A percentile compares a stretch with the other conserved stretches of the same genome.
phyloP scores from a whole-genome alignment of 148 eudicot species.

The Chenopodium album region DNA sequence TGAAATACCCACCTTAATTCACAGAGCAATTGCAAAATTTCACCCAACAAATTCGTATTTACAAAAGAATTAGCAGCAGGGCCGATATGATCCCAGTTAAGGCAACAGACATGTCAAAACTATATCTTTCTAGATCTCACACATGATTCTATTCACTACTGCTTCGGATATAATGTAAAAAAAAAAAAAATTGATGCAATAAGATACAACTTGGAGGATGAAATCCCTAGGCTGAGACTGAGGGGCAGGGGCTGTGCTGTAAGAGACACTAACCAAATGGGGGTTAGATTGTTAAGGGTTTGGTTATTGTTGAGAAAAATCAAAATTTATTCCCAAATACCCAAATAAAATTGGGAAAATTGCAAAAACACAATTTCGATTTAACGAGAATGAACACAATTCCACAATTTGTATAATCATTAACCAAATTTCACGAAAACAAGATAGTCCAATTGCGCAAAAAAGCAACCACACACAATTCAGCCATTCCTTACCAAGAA shows the following conservation, averaged over 20 bases:
- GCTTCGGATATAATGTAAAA: slow-evolving; percentile 4
- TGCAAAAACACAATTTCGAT: no score
- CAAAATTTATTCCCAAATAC: no score
- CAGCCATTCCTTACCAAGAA: no score
- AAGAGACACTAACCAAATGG: slow-evolving; percentile 14
- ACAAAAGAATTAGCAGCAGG: slow-evolving; percentile 31
- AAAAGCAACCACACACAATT: no score
- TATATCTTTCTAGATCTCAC: slow-evolving; percentile 4
- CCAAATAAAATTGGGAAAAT: no score
- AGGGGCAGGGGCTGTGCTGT: background rate
- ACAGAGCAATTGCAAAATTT: background rate
- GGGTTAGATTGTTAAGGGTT: slow-evolving; percentile 9
- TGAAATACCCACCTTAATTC: no score
- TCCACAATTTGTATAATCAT: no score
- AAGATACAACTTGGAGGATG: slow-evolving; percentile 16
- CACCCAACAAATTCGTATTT: slow-evolving; percentile 24
- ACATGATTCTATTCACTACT: slow-evolving; percentile 12
- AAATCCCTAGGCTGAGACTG: background rate
- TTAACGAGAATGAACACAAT: no score
- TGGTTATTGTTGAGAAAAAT: no score
- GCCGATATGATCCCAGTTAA: slow-evolving; percentile 16
- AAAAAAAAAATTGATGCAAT: slow-evolving; percentile 10
- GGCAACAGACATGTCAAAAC: slow-evolving; percentile 11
- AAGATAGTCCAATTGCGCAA: no score
- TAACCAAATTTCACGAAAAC: no score